Base-by-base conservation (phyloP, 2,329 filamentous ascomycete genomes). In the Claviceps pazoutovae region DNA sequence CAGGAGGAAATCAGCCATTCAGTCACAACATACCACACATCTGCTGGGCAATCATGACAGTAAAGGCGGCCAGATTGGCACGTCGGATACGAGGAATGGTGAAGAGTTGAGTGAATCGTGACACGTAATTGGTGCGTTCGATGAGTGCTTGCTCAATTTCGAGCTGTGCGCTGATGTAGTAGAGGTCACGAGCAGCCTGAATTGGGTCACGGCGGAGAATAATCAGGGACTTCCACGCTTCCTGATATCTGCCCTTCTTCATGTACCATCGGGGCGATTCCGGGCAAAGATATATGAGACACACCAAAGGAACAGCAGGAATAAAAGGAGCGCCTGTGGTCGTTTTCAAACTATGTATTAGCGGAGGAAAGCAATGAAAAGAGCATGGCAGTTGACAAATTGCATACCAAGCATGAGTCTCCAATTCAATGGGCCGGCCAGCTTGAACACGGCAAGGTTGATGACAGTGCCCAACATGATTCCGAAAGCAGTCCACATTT, bases 21-120 rank as follows among this genome's bases (percentile, higher is more conserved):
- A 26, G n/a, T 6, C 45, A 36, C 9, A 61, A 51, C 49, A 23
- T 68, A 23, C 64, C 75, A 58, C 80, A 84, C 74, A 85, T 81
- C 66, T 85, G 82, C 65, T 86, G 82, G 2, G 80, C 80, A 63
- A 85, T 79, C 87, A 94, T 94, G 61, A 93, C 86, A 2, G 81
- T 82, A 59, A 83, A 85, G 1, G 86, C 85, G 11, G 87, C 88
- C 46, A 85, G 73, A 16, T 81, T 89, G 13, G 88, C 88, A 43
- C 83, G 75, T 46, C 83, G 76, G 13, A 86, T 71, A 53, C 84
- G 76, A 0, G 84, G 81, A 50, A 87, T 74, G 26, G 80, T 83
- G 62, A 87, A 83, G 19, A 83, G 71, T 63, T 87, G 76, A 30
- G 70, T 62, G 53, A 79, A 75, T 17, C 79, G 75, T 30, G 66